Base-by-base conservation (phyloP, 306 rosid species). In the Vicia sativa region DNA sequence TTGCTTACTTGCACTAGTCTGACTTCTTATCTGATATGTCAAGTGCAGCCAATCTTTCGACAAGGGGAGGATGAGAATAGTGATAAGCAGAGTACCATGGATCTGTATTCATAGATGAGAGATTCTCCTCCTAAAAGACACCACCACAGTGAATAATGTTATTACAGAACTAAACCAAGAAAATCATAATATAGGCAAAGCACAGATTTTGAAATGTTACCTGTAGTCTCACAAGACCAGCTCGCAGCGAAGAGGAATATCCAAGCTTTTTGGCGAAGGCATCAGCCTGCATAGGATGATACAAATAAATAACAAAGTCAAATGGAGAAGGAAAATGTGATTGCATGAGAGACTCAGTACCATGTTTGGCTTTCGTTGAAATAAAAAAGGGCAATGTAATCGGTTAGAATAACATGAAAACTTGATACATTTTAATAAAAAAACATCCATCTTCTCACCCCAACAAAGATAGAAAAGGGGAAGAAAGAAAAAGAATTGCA, bases 51-150 rank as follows among this genome's bases (percentile, higher is more conserved):
- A 90, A 73, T 76, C 97, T 82, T 79, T 93, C 96, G 3, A 93
- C 95, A 14, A 93, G 96, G 2, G 99, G 99, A 37, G 97, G 97
- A 76, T 93, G 96, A 43, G 99, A 93, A 63, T 90, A 93, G 89
- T 93, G 99, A 79, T 90, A 93, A 4, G 99, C 97, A 0, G 99
- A 93, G 85, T 80, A 93, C 99, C 97, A 93, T 21, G 96, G 99
- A 85, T 89, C 98, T 8, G 96, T 87, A 44, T 93, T 93, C 99
- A 93, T 90, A 3, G 99, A 96, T 5, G 97, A 93, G 60, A 93
- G 79, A 82, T 93, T 93, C 76, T 90, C 96, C 86, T 93, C 97
- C 98, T 93, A 87, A 75, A 83, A 64, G 28, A 15, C 48, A 60
- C 13, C 48, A 60, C 13, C 21, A 19, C 21, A 18, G 41, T 46